Evolutionary conservation across 1,284 basidiomycete genomes (phyloP).

Genomic region (Pseudozyma thailandica): DNA sequence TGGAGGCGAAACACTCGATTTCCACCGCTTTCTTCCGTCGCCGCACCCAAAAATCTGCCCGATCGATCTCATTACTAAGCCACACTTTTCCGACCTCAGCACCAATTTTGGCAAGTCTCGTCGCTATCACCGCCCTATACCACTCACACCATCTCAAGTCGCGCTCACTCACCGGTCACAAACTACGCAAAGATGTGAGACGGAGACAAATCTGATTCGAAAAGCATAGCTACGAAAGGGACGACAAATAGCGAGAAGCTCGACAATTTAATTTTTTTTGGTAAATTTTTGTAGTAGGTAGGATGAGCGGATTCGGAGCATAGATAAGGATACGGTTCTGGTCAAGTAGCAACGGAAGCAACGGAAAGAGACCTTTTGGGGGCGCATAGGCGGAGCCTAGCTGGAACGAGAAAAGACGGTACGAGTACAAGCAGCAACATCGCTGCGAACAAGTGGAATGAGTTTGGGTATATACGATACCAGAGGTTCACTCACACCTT

Average conservation of each 20-base stretch:
- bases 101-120: neutral
- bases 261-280: slow-evolving; percentile 21
- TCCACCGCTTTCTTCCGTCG: slow-evolving; percentile 7
- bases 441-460: no score
- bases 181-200: neutral
- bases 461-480: slow-evolving; percentile 11
- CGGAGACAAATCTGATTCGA: neutral
- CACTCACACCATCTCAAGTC: slow-evolving; percentile 4
- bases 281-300: neutral
- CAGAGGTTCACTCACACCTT: slow-evolving; percentile 1
- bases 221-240: slow-evolving; percentile 1
- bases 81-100: neutral
- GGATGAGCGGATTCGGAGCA: slow-evolving; percentile 25
- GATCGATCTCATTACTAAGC: slow-evolving; percentile 5
- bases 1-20: slow-evolving; percentile 8
- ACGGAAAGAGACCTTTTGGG: slow-evolving; percentile 25
- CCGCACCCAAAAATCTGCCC: neutral
- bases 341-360: slow-evolving; percentile 19
- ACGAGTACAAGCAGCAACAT: slow-evolving; percentile 13
- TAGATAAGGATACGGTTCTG: slow-evolving; percentile 21
- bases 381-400: neutral
- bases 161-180: neutral
- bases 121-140: neutral
- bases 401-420: neutral
- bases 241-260: slow-evolving; percentile 3